Evolutionary conservation across 176 grass and related monocot species (phyloP).

Genomic region (Triticum urartu): DNA sequence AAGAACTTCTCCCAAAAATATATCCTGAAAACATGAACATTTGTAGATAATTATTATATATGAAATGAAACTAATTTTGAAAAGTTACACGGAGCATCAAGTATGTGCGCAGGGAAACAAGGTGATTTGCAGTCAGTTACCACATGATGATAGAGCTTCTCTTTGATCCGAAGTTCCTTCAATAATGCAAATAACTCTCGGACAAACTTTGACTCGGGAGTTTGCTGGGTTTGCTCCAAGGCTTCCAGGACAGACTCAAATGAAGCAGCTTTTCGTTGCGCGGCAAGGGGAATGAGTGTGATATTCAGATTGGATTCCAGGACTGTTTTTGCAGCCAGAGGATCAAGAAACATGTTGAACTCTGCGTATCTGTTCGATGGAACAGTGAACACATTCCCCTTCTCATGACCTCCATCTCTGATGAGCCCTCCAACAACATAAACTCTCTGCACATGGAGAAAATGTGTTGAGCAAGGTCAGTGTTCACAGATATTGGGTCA

Average conservation of each 20-base stretch:
- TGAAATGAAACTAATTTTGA: neutral
- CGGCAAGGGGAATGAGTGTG: constrained; percentile 62
- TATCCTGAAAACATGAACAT: constrained; percentile 31
- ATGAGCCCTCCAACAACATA: constrained; percentile 72
- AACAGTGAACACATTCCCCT: constrained; percentile 75
- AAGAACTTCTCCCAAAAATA: constrained; percentile 68
- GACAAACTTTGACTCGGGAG: constrained; percentile 66
- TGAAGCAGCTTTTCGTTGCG: constrained; percentile 56
- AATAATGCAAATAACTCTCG: constrained; percentile 50
- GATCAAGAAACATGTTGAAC: constrained; percentile 93
- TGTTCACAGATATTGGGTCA: neutral
- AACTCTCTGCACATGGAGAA: constrained; percentile 48
- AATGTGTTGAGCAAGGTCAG: neutral
- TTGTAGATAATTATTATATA: neutral
- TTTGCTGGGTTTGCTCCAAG: constrained; percentile 36
- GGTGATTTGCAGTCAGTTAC: constrained; percentile 33
- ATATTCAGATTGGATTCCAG: constrained; percentile 58
- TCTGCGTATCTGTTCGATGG: constrained; percentile 65
- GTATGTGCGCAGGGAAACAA: neutral
- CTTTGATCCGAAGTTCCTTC: constrained; percentile 46
- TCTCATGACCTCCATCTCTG: constrained; percentile 32
- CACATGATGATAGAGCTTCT: constrained; percentile 65
- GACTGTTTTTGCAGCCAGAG: constrained; percentile 59
- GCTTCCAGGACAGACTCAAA: constrained; percentile 40
- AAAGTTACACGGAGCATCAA: neutral